Evolutionary conservation across 2,329 filamentous ascomycete genomes (phyloP), one percentile per base, ranked within the genome.

Genomic region (Venturia pyrina): DNA sequence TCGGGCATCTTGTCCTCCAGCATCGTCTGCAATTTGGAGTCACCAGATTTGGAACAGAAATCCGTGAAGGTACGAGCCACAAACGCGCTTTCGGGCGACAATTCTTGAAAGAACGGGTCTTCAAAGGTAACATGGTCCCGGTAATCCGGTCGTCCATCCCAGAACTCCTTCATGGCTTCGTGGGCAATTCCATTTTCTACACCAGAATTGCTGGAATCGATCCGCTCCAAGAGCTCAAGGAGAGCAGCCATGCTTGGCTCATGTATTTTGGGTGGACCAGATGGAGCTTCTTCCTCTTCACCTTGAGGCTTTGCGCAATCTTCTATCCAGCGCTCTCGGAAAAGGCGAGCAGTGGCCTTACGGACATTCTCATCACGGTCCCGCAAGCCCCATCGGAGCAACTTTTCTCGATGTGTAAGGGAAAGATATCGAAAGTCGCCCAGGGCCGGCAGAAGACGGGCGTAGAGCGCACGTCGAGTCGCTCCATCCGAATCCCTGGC

Each of bases 261-360:
- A 1, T 71, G 70, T 21, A 72, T 68, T 44, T 72, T 70, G 17
- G 71, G 82, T 0, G 84, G 82, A 65, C 75, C 73, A 44, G 72
- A 72, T 19, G 70, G 68, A 60, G 71, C 76, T 60, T 81, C 80
- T 5, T 83, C 81, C 61, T 83, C 82, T 40, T 83, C 83, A 11
- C 83, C 79, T 48, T 43, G 44, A 17, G 46, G 34, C n/a, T 85
- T 85, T 1, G 88, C 88, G 71, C 93, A 97, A 73, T 98, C 91
- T 73, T 98, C 93, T 68, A 99, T 93, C 95, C 95, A 99, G n/a
- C 91, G 86, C 73, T 97, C 93, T 68, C 89, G 87, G 78, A 99
- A 99, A 7, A 98, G 81, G 59, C 90, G 88, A 8, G 90, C 91
- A 3, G 95, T 90, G 10, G 93, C 93, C 75, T 96, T 96, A 64